Base-by-base conservation (phyloP, 352 stramenopile species). In the Globisporangium recalcitrans region DNA sequence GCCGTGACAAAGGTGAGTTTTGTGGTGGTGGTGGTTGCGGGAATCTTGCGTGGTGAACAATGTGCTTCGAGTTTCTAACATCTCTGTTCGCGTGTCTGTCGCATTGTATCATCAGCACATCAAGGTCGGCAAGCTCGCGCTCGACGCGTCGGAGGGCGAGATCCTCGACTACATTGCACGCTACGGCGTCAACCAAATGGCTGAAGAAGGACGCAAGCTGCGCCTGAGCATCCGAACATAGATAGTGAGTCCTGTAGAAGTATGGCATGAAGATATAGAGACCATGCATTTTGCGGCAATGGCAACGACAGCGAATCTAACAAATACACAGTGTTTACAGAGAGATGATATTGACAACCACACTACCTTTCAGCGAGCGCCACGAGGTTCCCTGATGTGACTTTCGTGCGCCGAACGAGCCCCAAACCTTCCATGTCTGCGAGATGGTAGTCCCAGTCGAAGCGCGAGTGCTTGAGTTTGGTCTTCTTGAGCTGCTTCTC, bases 401-500 rank as follows among this genome's bases (percentile, higher is more conserved):
- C 76, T 21, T 79, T 82, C 0, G 68, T 83, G 52, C 78, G 71
- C 3, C 68, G 71, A 34, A 90, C 65, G 34, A 90, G 62, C 2
- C 74, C 67, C 48, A 65, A 70, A 16, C 80, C 80, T 59, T 90
- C 80, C 75, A 90, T 85, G 56, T 88, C 80, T 0, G 74, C 58
- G 4, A 88, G 61, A 64, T 90, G 78, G 58, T 80, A 90, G 32
- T 85, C 74, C 26, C 84, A 49, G 14, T 71, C 59, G 54, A 90
- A 81, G 19, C n/a, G 42, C 16, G 80, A 85, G 66, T 84, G 67
- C 49, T 72, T 77, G n/a, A 82, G 65, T 52, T 82, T 88, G 53
- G 63, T 52, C 60, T 88, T 85, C 64, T 85, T 78, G 53, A 90
- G 68, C 68, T 88, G 78, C 46, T 74, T 66, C 58, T 88, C 78